Conservation (phyloP, 2,329 filamentous ascomycete genomes). For the Phyllosticta citrichinensis region DNA sequence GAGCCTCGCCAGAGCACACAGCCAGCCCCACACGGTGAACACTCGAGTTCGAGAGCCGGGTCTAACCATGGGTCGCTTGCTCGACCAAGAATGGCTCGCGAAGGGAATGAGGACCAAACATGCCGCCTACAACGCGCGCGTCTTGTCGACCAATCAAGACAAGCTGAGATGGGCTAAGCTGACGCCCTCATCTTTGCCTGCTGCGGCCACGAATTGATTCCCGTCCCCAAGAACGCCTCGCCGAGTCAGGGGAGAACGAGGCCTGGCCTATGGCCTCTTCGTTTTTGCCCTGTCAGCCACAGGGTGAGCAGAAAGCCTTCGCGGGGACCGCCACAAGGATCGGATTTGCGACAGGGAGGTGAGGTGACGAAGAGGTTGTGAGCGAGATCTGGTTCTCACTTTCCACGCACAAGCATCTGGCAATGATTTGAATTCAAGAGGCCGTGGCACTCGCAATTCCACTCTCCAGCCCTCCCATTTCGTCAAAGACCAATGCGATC, state of each 20-base stretch:
- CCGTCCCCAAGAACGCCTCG: background rate
- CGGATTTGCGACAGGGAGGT: background rate
- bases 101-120: background rate
- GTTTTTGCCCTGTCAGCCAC: background rate
- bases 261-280: background rate
- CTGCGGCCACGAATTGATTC: background rate
- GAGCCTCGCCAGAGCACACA: background rate
- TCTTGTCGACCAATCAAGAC: slow-evolving; percentile 1
- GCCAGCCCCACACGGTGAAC: slow-evolving; percentile 1
- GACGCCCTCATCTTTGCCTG: background rate
- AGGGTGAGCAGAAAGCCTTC: background rate
- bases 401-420: background rate
- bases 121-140: background rate
- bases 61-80: background rate
- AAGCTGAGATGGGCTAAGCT: background rate
- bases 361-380: background rate
- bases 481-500: background rate
- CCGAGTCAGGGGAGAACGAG: background rate
- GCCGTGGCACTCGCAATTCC: too few species aligned
- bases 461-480: background rate
- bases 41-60: background rate
- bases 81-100: slow-evolving; percentile 5
- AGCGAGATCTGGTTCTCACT: background rate
- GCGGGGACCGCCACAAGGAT: background rate
- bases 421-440: too few species aligned